Base-by-base conservation (phyloP, 176 grass and related monocot species). In the Oryza punctata region DNA sequence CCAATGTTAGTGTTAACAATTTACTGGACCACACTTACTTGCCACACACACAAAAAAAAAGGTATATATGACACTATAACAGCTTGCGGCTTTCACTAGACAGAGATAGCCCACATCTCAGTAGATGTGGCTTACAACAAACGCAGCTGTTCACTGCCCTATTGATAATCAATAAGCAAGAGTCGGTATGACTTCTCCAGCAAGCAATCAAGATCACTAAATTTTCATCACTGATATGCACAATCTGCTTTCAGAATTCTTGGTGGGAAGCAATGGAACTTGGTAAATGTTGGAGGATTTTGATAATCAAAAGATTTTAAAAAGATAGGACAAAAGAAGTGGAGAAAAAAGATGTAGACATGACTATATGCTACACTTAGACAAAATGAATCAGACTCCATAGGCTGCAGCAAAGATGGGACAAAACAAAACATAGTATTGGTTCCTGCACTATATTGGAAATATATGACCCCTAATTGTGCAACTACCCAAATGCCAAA, bases 81-180 rank as follows among this genome's bases (percentile, higher is more conserved):
- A 46, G 18, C 26, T 67, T 79, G 40, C 16, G 47, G 63, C 63
- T 79, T 67, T 79, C 64, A 50, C 47, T 79, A 45, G 18, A 26
- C 1, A 3, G 25, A 79, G 24, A 79, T 23, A 38, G 16, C 2
- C 2, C 27, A n/a, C 43, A 79, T n/a, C 63, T 47, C 41, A 67
- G 19, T 43, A 1, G 40, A 29, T 30, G 63, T 3, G 6, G 46
- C 1, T 67, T 28, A 64, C 26, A 79, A 30, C 15, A 9, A 65
- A 46, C 1, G 21, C 25, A 45, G 40, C 14, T 46, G 60, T 66
- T 60, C 38, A 66, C 12, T 49, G 63, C 43, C 18, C 41, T 23
- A 41, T 49, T 49, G n/a, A 79, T 79, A 38, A 41, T 47, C 46
- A 46, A 8, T 12, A 72, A 6, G 25, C n/a, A 46, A n/a, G 25